These are phyloP conservation scores for Neofusicoccum cordaticola DNA, from an alignment of 2,329 filamentous ascomycete genomes.

Conservation along the genomic window DNA sequence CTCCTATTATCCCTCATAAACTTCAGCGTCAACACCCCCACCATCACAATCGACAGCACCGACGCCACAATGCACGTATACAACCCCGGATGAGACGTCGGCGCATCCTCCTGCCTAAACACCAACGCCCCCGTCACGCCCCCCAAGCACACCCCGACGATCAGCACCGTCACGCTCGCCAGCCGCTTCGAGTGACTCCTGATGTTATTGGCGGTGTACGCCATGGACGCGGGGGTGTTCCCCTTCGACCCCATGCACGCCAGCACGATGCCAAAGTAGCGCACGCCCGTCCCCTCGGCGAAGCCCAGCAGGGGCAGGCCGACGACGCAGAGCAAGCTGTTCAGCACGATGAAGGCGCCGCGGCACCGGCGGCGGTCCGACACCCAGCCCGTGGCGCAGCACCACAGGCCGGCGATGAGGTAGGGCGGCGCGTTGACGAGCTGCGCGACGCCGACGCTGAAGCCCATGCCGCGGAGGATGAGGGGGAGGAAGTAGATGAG, in stretches of 20 bases:
- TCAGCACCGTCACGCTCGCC: neutral
- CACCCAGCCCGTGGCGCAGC: conserved; percentile 33
- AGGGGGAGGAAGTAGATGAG: conserved; percentile 48
- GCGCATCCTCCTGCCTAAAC: neutral
- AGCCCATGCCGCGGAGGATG: conserved; percentile 44
- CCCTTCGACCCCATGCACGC: conserved; percentile 58
- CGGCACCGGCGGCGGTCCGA: conserved; percentile 33
- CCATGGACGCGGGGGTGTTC: neutral
- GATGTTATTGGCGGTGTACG: neutral
- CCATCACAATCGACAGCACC: neutral
- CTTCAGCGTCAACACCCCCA: neutral
- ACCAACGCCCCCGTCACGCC: neutral
- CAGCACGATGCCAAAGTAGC: conserved; percentile 76
- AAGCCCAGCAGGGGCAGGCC: conserved; percentile 62
- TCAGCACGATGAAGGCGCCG: conserved; percentile 34
- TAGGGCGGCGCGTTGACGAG: conserved; percentile 47
- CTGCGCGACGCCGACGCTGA: conserved; percentile 41
- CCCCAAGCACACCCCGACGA: neutral
- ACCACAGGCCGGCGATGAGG: conserved; percentile 35
- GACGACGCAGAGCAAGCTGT: conserved; percentile 32
- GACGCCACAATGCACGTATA: neutral
- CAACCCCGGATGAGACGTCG: neutral
- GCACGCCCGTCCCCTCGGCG: conserved; percentile 57
- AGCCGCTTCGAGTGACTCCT: neutral
- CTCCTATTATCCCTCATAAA: neutral